phyloP scores from a whole-genome alignment of 2,329 filamentous ascomycete genomes.

The Metarhizium robertsii region DNA sequence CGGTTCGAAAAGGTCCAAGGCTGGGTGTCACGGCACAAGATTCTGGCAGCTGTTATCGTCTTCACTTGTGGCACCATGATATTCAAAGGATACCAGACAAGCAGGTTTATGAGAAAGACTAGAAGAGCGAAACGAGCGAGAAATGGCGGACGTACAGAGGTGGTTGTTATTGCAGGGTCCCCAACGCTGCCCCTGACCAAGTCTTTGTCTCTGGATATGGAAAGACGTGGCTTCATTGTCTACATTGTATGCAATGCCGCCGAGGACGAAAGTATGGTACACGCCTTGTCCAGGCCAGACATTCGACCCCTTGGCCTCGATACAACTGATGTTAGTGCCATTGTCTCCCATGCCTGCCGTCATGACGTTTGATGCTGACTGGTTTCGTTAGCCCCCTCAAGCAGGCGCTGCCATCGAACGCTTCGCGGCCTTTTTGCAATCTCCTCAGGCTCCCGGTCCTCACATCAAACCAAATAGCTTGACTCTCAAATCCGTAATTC shows the following conservation, averaged over 20 bases:
- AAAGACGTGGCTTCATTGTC: slow-evolving; percentile 85
- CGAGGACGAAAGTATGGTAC: slow-evolving; percentile 75
- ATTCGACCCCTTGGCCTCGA: slow-evolving; percentile 77
- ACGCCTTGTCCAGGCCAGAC: slow-evolving; percentile 68
- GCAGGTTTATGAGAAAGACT: slow-evolving; percentile 52
- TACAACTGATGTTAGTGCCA: slow-evolving; percentile 59
- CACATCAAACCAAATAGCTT: slow-evolving; percentile 69
- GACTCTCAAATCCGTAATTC: slow-evolving; percentile 67
- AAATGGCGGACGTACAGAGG: slow-evolving; percentile 81
- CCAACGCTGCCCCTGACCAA: slow-evolving; percentile 75
- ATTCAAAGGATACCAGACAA: slow-evolving; percentile 41
- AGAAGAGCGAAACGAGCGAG: slow-evolving; percentile 69
- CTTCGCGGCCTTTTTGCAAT: slow-evolving; percentile 62
- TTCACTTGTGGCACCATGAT: slow-evolving; percentile 59
- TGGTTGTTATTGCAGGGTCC: slow-evolving; percentile 81
- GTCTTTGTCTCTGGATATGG: slow-evolving; percentile 76
- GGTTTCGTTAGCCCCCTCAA: slow-evolving; percentile 46
- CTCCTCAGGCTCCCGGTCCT: slow-evolving; percentile 66
- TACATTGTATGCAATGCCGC: slow-evolving; percentile 80
- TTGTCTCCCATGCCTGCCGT: not conserved
- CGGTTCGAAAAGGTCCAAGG: slow-evolving; percentile 47
- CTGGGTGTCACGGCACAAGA: slow-evolving; percentile 66
- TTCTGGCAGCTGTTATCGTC: slow-evolving; percentile 62
- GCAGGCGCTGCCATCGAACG: slow-evolving; percentile 60
- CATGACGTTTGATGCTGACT: not conserved